Conservation (phyloP, 805 yeast genomes). For the Barnettozyma wickerhamii region DNA sequence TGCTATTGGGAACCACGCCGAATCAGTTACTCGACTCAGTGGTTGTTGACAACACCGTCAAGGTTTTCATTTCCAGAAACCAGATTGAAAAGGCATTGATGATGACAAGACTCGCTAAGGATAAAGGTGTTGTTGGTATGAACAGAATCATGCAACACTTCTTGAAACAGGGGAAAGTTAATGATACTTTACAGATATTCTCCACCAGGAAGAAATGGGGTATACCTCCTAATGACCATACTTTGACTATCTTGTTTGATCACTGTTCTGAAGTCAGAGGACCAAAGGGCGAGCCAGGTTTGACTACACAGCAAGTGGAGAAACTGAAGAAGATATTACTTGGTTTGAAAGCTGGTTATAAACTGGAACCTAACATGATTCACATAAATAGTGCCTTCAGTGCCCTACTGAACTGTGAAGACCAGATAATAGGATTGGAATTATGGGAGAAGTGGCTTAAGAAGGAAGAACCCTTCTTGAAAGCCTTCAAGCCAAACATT, state of each 20-base stretch:
- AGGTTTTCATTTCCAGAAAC: conserved; percentile 45
- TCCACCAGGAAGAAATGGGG: conserved; percentile 61
- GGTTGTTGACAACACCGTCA: conserved; percentile 49
- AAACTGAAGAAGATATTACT: conserved; percentile 30
- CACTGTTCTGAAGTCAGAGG: conserved; percentile 36
- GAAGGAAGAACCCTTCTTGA: conserved; percentile 14
- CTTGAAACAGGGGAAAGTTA: conserved; percentile 36
- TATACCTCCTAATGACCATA: conserved; percentile 45
- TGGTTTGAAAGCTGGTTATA: conserved; percentile 24
- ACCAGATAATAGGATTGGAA: conserved; percentile 34
- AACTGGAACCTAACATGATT: conserved; percentile 31
- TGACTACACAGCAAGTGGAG: conserved; percentile 33
- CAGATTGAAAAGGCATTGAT: conserved; percentile 50
- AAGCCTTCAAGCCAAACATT: conserved; percentile 28
- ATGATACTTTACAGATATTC: conserved; percentile 46
- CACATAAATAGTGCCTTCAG: conserved; percentile 44
- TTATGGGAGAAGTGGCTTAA: conserved; percentile 31
- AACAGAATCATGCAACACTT: conserved; percentile 55
- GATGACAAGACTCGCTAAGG: conserved; percentile 43
- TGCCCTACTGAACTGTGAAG: conserved; percentile 38
- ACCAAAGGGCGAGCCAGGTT: conserved; percentile 12
- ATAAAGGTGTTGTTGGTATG: conserved; percentile 55
- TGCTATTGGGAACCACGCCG: conserved; percentile 55
- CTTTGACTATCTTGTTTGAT: conserved; percentile 42
- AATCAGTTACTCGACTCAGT: conserved; percentile 55